Base-by-base conservation (phyloP, 345 rosid species). In the Toxicodendron radicans region DNA sequence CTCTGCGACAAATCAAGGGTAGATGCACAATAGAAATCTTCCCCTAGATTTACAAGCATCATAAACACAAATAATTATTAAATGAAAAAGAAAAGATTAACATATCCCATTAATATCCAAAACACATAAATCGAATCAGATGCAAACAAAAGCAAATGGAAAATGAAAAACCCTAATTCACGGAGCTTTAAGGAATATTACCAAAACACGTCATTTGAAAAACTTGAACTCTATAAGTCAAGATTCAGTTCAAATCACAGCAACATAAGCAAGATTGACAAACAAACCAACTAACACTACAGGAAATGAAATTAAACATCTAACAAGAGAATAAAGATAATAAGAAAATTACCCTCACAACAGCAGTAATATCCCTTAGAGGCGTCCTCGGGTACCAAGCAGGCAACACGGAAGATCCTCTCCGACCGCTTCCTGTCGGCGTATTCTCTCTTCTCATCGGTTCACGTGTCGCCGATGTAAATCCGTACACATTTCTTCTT, bases 371-470 rank as follows among this genome's bases (percentile, higher is more conserved):
- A 65, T 95, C 95, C 1, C 86, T 86, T 1, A 93, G 88, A 66
- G 98, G 97, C 6, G 88, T 85, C 73, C 99, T 86, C 1, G 97
- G 98, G 77, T 95, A 91, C 97, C 93, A 89, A 73, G 88, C 75
- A 78, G 99, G 99, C 51, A 95, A 82, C 67, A 52, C 54, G 53
- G 85, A 79, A 53, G 86, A 74, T 56, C 84, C 80, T 30, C 81
- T 77, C 14, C 89, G 73, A 58, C 67, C 74, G 24, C 68, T 68
- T 51, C 76, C 80, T 33, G 14, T 8, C 24, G 83, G 73, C 52
- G 60, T 45, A 66, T 86, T 91, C 83, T 89, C 92, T 66, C 84
- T 80, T 41, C 84, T 85, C 27, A 4, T 23, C 57, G 24, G 41
- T 58, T 21, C 73, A 23, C 73, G 73, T 38, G 73, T 69, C 35